Evolutionary conservation across 352 stramenopile species (phyloP).

Genomic region (Halophytophthora polymorphica): DNA sequence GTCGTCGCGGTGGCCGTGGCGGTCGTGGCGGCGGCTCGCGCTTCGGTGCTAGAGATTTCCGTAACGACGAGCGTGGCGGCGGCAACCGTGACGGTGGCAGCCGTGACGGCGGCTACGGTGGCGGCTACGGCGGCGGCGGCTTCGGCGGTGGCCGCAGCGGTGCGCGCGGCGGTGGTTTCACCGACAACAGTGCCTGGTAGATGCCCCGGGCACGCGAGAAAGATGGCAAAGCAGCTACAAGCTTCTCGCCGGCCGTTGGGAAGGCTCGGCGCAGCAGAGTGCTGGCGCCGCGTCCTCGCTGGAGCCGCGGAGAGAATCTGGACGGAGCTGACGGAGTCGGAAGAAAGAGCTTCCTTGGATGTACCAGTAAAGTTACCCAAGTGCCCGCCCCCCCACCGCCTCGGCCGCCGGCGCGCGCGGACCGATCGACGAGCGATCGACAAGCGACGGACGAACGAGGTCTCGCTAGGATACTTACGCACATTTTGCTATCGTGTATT

Average conservation of each 20-base stretch:
- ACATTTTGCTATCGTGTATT: slow-evolving; percentile 75
- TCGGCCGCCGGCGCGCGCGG: slow-evolving; percentile 24
- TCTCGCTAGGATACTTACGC: slow-evolving; percentile 47
- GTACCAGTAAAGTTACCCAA: slow-evolving; percentile 64
- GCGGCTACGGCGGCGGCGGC: slow-evolving; percentile 21
- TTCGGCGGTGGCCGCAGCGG: slow-evolving; percentile 31
- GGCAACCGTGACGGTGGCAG: slow-evolving; percentile 28
- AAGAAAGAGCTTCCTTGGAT: slow-evolving; percentile 77
- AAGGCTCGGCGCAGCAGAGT: slow-evolving; percentile 37
- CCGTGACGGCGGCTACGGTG: slow-evolving; percentile 15
- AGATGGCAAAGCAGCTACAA: slow-evolving; percentile 33
- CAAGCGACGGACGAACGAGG: slow-evolving; percentile 10
- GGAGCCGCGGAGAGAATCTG: slow-evolving; percentile 27
- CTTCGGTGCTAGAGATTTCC: slow-evolving; percentile 89
- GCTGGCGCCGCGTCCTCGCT: slow-evolving; percentile 29
- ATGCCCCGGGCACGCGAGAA: slow-evolving; percentile 15
- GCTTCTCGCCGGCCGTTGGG: slow-evolving; percentile 26
- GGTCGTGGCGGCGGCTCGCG: slow-evolving; percentile 53
- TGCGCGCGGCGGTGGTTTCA: slow-evolving; percentile 43
- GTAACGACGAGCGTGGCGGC: slow-evolving; percentile 65
- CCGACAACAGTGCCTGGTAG: slow-evolving; percentile 90
- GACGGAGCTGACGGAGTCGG: slow-evolving; percentile 49
- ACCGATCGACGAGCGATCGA: no score
- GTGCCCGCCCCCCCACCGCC: slow-evolving; percentile 42
- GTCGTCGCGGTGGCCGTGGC: slow-evolving; percentile 51